These are phyloP conservation scores for Xylona heveae DNA, from an alignment of 495 filamentous ascomycete species.

Conservation along the genomic window DNA sequence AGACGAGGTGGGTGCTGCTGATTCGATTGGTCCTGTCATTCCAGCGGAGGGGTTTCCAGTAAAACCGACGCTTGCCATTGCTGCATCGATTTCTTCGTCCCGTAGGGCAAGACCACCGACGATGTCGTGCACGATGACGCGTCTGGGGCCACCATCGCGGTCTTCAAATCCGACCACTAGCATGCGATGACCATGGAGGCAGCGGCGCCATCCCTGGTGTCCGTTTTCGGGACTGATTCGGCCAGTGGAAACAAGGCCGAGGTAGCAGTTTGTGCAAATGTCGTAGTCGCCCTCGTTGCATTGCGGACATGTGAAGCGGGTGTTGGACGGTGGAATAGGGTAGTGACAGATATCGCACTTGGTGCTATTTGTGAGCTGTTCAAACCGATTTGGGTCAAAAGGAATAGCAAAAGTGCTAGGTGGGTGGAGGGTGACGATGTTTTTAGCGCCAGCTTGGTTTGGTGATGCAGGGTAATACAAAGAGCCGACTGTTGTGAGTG, in stretches of 20 bases:
- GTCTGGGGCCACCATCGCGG: constrained; percentile 29
- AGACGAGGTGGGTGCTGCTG: no score
- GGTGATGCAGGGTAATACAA: no score
- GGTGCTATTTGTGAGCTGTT: constrained; percentile 40
- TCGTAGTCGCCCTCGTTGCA: constrained; percentile 64
- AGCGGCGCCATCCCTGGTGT: constrained; percentile 58
- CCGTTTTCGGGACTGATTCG: constrained; percentile 55
- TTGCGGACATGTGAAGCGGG: constrained; percentile 53
- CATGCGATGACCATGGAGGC: constrained; percentile 65
- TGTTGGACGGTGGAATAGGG: constrained; percentile 41
- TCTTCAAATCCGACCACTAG: constrained; percentile 55
- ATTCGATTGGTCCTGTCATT: no score
- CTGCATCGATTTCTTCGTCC: no score
- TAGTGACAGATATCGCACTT: constrained; percentile 55
- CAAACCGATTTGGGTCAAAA: background rate
- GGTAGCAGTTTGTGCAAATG: constrained; percentile 60
- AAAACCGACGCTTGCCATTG: no score
- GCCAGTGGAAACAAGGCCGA: constrained; percentile 31
- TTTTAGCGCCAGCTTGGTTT: no score
- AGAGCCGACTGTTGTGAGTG: no score
- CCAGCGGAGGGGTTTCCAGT: no score
- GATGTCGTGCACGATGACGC: constrained; percentile 37
- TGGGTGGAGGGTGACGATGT: background rate
- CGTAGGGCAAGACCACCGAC: constrained; percentile 48
- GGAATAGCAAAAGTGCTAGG: background rate